Evolutionary conservation across 83 land plant species (phyloP), one percentile per base, ranked within the genome.

Genomic region (Picea abies): DNA sequence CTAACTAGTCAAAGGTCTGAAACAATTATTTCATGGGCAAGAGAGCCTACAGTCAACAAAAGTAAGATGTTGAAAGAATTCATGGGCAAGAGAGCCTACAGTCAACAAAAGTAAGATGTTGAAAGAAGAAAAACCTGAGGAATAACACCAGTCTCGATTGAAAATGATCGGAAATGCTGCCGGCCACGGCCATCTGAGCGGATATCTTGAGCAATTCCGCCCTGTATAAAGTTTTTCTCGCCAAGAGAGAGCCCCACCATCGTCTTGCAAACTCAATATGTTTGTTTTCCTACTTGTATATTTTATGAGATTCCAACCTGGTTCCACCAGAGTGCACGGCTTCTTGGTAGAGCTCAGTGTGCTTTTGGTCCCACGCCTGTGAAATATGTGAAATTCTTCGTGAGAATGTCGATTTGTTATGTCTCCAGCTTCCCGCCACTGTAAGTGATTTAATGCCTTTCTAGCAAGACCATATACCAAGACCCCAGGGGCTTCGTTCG

Each of bases 181-280:
- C 97, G 86, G 76, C 87, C 91, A 4, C 99, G 89, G 37, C 99
- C 99, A 90, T 96, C 99, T 1, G 90, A 84, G 14, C 99, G 92
- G 44, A 96, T 83, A 79, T 95, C 93, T 25, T 93, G 97, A 32
- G 89, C 89, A 70, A 94, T 92, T 63, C 97, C 96, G 35, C 92
- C 97, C 56, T 87, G 80, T 23, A 94, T 93, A 85, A 89, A 94
- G 49, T 83, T 85, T 87, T 84, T 88, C 86, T 96, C 98, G 6
- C 93, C 97, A 56, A 75, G 63, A 9, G 98, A 96, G 10, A 96
- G 86, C 3, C 92, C 95, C 73, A 87, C 95, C 98, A 96, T 95
- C 81, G 58, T 56, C 19, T 77, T 39, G 70, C 85, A 65, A 47
- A 22, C 85, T 78, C 83, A 65, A 5, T 39, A 15, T 16, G 60